Evolutionary conservation across 306 rosid genomes (phyloP).

Genomic region (Quercus ilex): DNA sequence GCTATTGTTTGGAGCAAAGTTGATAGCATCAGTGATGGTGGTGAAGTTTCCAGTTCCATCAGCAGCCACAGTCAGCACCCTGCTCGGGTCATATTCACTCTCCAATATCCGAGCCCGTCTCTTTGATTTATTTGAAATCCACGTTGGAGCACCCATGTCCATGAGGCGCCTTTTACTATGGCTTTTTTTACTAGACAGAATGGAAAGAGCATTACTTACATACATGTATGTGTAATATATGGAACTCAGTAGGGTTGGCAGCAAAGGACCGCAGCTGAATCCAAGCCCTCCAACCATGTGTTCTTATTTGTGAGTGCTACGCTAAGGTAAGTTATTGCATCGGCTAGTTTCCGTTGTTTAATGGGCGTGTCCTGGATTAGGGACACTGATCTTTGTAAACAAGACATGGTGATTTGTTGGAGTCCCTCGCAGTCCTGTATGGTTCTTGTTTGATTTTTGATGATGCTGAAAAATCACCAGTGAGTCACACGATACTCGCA

Average conservation of each 20-base stretch:
- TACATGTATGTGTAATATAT: constrained; percentile 47
- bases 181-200: constrained; percentile 35
- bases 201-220: constrained; percentile 66
- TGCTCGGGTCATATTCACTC: constrained; percentile 25
- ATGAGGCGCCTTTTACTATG: constrained; percentile 34
- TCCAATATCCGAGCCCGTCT: no score
- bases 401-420: constrained; percentile 56
- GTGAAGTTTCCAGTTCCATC: constrained; percentile 77
- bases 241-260: constrained; percentile 45
- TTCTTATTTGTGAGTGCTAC: constrained; percentile 82
- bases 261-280: constrained; percentile 57
- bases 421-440: constrained; percentile 68
- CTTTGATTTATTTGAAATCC: constrained; percentile 24
- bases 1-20: constrained; percentile 67
- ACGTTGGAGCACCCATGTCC: constrained; percentile 20
- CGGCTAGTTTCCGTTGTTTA: constrained; percentile 23
- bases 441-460: constrained; percentile 55
- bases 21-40: constrained; percentile 56
- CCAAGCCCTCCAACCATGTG: constrained; percentile 81
- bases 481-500: no score
- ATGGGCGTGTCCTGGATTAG: constrained; percentile 18
- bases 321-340: constrained; percentile 69
- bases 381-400: constrained; percentile 48
- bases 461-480: no score
- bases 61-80: constrained; percentile 53